phyloP scores from a whole-genome alignment of 2,329 filamentous ascomycete species.

The Trichoderma sp. region DNA sequence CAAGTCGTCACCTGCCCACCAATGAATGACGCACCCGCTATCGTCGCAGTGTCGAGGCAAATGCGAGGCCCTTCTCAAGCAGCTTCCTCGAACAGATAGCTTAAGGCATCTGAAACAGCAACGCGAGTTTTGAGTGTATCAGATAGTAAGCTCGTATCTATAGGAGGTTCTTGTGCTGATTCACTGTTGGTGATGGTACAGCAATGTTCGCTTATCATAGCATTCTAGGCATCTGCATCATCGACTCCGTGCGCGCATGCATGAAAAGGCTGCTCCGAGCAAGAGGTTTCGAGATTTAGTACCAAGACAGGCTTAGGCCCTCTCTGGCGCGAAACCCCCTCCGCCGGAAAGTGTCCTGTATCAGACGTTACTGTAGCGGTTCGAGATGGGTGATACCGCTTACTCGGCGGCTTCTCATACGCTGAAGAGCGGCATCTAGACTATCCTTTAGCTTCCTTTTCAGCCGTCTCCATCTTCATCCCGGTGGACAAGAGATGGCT shows the following conservation, averaged over 20 bases:
- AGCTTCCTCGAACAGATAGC: neutral
- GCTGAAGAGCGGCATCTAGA: slow-evolving; percentile 1
- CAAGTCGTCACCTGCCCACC: slow-evolving; percentile 20
- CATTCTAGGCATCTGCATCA: neutral
- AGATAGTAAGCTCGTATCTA: neutral
- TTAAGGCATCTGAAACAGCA: neutral
- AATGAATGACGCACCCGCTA: slow-evolving; percentile 8
- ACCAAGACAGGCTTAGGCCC: slow-evolving; percentile 8
- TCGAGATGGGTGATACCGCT: neutral
- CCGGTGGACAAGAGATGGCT: neutral
- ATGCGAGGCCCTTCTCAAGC: no score
- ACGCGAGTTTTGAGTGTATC: neutral
- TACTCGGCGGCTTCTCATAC: neutral
- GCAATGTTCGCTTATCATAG: no score
- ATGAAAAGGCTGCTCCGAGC: neutral
- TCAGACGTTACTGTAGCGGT: neutral
- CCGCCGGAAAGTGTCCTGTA: neutral
- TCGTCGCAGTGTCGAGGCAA: neutral
- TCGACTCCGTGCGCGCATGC: slow-evolving; percentile 2
- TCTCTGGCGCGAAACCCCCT: neutral
- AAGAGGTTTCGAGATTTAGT: neutral
- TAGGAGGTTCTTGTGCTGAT: no score
- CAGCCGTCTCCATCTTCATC: neutral
- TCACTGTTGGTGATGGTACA: neutral
- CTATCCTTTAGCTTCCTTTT: neutral